Percentiles rank a stretch among this genome's conserved stretches.
Conservation (phyloP, 2,329 filamentous ascomycete genomes). For the Teratosphaeria destructans region DNA sequence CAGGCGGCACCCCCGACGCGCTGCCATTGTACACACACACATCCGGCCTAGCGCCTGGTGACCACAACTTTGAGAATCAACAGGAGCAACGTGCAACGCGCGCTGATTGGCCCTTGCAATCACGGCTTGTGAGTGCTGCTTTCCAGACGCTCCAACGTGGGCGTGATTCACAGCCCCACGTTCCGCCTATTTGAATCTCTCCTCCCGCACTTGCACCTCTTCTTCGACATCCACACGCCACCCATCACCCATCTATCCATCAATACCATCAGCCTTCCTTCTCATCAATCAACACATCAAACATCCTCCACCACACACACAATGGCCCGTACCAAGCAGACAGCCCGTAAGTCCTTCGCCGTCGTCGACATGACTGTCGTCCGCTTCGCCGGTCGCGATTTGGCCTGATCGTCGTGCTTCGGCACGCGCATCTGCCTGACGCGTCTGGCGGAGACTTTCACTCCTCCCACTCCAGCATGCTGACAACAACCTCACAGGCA, state of each 20-base stretch:
- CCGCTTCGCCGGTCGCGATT: conserved; percentile 15
- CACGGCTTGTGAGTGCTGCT: conserved; percentile 1
- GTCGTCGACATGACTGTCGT: conserved; percentile 8
- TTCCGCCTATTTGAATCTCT: conserved; percentile 1
- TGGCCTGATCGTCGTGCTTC: conserved; percentile 7
- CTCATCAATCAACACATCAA: conserved; percentile 11
- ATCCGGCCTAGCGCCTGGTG: not conserved
- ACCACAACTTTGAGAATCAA: not conserved
- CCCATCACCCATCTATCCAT: conserved; percentile 1
- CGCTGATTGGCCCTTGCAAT: conserved; percentile 1
- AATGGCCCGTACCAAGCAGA: conserved; percentile 48
- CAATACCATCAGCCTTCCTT: conserved; percentile 5
- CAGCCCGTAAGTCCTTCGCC: conserved; percentile 39
- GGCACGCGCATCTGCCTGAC: conserved; percentile 4
- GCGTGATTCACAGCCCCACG: not conserved
- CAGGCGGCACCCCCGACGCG: not conserved
- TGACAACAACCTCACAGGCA: conserved; percentile 39
- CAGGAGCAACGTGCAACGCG: not conserved
- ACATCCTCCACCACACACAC: conserved; percentile 11
- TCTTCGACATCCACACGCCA: conserved; percentile 1
- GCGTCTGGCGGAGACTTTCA: conserved; percentile 3
- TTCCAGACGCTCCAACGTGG: not conserved
- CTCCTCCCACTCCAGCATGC: conserved; percentile 11
- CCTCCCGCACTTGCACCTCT: not conserved
- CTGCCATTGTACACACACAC: not conserved